Evolutionary conservation across 2,329 filamentous ascomycete genomes (phyloP), one percentile per base, ranked within the genome.

Genomic region (Neopestalotiopsis rosae): DNA sequence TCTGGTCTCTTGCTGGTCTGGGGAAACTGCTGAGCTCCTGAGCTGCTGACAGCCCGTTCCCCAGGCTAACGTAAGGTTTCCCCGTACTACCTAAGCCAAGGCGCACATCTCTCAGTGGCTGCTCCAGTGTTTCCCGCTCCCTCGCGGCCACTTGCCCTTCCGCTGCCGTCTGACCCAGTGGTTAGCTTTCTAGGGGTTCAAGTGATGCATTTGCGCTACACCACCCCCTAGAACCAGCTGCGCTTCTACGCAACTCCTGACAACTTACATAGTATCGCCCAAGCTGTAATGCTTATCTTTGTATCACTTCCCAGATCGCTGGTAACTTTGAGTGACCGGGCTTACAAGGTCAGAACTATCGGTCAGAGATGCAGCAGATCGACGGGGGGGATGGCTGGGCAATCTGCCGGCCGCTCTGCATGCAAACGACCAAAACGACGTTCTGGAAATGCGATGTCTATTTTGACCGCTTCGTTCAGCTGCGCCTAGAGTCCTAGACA

Each of bases 41-140:
- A 13, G 32, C 24, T 67, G 66, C 66, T 67, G 66, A 67, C 66
- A 28, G n/a, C 58, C 45, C 45, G 10, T 28, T 52, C 45, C n/a
- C 38, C 20, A 63, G 40, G 40, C 59, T 57, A 62, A 67, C 58
- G 66, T 67, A 62, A 67, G 45, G 28, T 49, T 40, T 56, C 24
- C 20, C 66, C 24, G 32, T 67, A 49, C 57, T 17, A 67, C 65
- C 52, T 30, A 45, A 34, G 57, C 57, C 30, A 28, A n/a, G 17
- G 24, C 24, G 24, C 24, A 32, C 30, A 59, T 34, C 56, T 67
- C 20, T 58, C 32, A 28, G 24, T 28, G 24, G 24, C 61, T 61
- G 52, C 57, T 56, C 28, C 34, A 56, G 34, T 38, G 34, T 59
- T 67, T 40, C 24, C 20, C 24, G 24, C 20, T 17, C 20, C 58